Conservation (phyloP, 2,329 filamentous ascomycete genomes). For the Parastagonospora avenae region DNA sequence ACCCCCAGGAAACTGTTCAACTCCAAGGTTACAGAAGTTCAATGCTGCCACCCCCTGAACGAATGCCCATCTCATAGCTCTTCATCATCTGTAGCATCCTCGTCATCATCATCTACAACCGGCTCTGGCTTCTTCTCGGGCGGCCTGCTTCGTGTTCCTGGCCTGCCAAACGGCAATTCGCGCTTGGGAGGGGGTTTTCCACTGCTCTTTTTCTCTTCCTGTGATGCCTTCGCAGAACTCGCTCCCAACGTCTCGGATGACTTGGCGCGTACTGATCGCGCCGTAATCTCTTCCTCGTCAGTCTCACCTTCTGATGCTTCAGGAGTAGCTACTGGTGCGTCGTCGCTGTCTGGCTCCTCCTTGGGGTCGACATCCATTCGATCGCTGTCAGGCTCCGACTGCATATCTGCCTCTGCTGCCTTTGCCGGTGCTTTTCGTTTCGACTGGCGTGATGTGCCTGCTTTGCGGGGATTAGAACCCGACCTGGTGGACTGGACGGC, state of each 20-base stretch:
- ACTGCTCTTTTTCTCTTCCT: slow-evolving; percentile 15
- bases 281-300: slow-evolving; percentile 33
- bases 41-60: too few species aligned
- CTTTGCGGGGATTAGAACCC: slow-evolving; percentile 33
- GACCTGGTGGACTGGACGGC: slow-evolving; percentile 34
- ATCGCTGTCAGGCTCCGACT: slow-evolving; percentile 35
- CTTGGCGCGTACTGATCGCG: slow-evolving; percentile 11
- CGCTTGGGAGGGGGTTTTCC: slow-evolving; percentile 38
- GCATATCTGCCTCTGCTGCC: slow-evolving; percentile 25
- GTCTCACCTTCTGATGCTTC: slow-evolving; percentile 45
- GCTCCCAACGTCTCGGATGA: slow-evolving; percentile 25
- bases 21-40: too few species aligned
- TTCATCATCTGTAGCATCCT: slow-evolving; percentile 34
- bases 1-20: too few species aligned
- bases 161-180: slow-evolving; percentile 42
- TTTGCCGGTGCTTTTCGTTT: slow-evolving; percentile 43
- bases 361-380: slow-evolving; percentile 41
- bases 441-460: slow-evolving; percentile 39
- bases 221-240: slow-evolving; percentile 21
- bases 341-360: slow-evolving; percentile 34
- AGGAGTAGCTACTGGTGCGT: slow-evolving; percentile 35
- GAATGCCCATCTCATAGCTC: slow-evolving; percentile 29
- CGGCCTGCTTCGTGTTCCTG: slow-evolving; percentile 25
- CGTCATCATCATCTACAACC: slow-evolving; percentile 32
- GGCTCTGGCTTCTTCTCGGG: slow-evolving; percentile 13